Conservation (phyloP, 2,329 filamentous ascomycete species). For the Trichophyton verrucosum region DNA sequence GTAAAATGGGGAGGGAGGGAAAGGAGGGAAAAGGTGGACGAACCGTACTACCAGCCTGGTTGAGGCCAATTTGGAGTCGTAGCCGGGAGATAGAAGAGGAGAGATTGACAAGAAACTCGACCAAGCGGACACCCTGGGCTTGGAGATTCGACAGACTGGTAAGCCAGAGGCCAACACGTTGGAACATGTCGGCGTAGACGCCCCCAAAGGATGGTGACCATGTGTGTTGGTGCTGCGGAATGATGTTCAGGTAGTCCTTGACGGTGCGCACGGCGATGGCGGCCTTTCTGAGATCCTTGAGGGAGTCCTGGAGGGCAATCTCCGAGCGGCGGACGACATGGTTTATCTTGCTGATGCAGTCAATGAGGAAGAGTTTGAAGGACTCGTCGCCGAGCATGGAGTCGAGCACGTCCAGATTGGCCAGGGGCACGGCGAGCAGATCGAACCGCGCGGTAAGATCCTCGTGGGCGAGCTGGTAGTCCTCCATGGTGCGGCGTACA, state of each 20-base stretch:
- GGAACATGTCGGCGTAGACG: conserved; percentile 3
- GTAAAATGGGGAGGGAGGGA: neutral
- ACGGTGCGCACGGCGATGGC: conserved; percentile 65
- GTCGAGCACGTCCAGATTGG: conserved; percentile 72
- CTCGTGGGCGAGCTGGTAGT: conserved; percentile 62
- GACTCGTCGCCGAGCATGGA: conserved; percentile 72
- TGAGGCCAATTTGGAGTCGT: neutral
- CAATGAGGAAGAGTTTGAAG: conserved; percentile 70
- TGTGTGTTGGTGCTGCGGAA: neutral
- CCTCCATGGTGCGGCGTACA: conserved; percentile 71
- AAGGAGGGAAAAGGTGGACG: neutral
- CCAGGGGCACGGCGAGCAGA: conserved; percentile 68
- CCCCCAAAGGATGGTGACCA: neutral
- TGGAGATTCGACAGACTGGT: neutral
- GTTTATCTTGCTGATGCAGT: conserved; percentile 83
- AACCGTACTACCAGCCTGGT: neutral
- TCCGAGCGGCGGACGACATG: conserved; percentile 74
- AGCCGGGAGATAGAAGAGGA: neutral
- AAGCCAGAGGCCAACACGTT: neutral
- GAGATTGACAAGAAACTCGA: conserved; percentile 1
- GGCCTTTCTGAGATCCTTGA: conserved; percentile 69
- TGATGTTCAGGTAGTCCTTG: conserved; percentile 55
- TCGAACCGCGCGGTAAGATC: conserved; percentile 73
- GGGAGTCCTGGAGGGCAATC: conserved; percentile 59
- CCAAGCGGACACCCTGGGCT: neutral